These are phyloP conservation scores for Metschnikowia arizonensis DNA, from an alignment of 805 yeast genomes.

Conservation along the genomic window DNA sequence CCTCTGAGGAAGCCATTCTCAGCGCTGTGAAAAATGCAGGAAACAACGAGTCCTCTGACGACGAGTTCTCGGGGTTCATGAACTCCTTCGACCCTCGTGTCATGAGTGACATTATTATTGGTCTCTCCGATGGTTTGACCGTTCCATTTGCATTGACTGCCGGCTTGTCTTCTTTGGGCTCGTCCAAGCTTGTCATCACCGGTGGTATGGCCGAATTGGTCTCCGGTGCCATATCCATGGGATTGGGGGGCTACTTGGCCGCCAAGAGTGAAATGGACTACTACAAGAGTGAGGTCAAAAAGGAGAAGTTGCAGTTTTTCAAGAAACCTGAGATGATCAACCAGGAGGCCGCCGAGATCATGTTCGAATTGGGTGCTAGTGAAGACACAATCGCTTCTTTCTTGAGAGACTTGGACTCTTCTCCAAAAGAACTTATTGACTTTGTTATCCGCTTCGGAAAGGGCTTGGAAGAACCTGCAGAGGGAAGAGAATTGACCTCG, in stretches of 20 bases:
- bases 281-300: constrained; percentile 64
- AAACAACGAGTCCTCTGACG: constrained; percentile 21
- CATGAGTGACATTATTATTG: constrained; percentile 89
- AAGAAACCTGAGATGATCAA: constrained; percentile 61
- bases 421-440: constrained; percentile 76
- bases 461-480: constrained; percentile 95
- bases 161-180: constrained; percentile 87
- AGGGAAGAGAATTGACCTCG: constrained; percentile 80
- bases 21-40: constrained; percentile 27
- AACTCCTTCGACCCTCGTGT: constrained; percentile 80
- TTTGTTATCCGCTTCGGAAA: constrained; percentile 84
- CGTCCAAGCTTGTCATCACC: constrained; percentile 84
- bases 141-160: constrained; percentile 99
- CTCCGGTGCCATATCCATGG: constrained; percentile 97
- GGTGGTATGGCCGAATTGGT: constrained; percentile 98
- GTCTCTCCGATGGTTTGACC: constrained; percentile 91
- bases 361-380: constrained; percentile 68
- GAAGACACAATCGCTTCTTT: constrained; percentile 72
- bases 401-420: constrained; percentile 70
- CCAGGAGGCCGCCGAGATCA: constrained; percentile 76
- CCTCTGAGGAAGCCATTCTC: constrained; percentile 35
- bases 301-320: constrained; percentile 66
- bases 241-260: constrained; percentile 93
- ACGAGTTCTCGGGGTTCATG: constrained; percentile 33
- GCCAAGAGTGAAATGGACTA: constrained; percentile 85